A percentile compares a stretch with the other conserved stretches of the same genome.
These are phyloP conservation scores for Malbranchea cinnamomea DNA, from an alignment of 2,329 filamentous ascomycete species.

Conservation along the genomic window DNA sequence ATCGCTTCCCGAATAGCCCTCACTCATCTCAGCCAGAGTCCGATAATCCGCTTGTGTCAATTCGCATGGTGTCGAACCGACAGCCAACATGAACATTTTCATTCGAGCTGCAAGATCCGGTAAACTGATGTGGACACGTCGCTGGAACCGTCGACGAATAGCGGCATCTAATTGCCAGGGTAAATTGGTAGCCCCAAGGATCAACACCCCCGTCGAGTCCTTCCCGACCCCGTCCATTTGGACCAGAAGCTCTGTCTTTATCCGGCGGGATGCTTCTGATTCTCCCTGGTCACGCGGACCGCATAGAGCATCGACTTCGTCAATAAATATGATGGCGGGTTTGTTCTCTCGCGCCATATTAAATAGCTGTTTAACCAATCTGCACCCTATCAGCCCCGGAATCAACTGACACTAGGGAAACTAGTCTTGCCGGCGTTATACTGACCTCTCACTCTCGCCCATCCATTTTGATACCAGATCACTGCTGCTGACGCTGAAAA, in stretches of 20 bases:
- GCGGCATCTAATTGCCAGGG: slow-evolving; percentile 96
- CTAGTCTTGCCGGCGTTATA: slow-evolving; percentile 3
- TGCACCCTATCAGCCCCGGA: slow-evolving; percentile 21
- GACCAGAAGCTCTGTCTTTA: slow-evolving; percentile 95
- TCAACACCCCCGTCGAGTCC: slow-evolving; percentile 83
- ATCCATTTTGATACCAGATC: slow-evolving; percentile 99
- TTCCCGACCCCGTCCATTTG: slow-evolving; percentile 99
- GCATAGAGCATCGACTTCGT: slow-evolving; percentile 93
- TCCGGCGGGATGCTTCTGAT: slow-evolving; percentile 89
- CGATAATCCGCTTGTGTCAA: slow-evolving; percentile 65
- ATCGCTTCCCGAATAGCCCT: slow-evolving; percentile 93
- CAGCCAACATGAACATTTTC: slow-evolving; percentile 87
- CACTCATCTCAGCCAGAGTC: slow-evolving; percentile 63
- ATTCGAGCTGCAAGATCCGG: slow-evolving; percentile 77
- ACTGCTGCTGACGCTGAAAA: slow-evolving; percentile 95
- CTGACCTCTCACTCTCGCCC: slow-evolving; percentile 92
- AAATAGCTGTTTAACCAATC: slow-evolving; percentile 90
- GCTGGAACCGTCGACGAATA: slow-evolving; percentile 89
- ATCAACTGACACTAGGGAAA: neutral
- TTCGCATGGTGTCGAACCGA: slow-evolving; percentile 85
- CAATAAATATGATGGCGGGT: slow-evolving; percentile 96
- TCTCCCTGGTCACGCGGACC: slow-evolving; percentile 88
- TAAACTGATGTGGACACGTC: slow-evolving; percentile 86
- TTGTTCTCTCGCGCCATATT: slow-evolving; percentile 97
- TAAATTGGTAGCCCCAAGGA: slow-evolving; percentile 93